Evolutionary conservation across 257 asterid species (phyloP).

Genomic region (Agastache rugosa): DNA sequence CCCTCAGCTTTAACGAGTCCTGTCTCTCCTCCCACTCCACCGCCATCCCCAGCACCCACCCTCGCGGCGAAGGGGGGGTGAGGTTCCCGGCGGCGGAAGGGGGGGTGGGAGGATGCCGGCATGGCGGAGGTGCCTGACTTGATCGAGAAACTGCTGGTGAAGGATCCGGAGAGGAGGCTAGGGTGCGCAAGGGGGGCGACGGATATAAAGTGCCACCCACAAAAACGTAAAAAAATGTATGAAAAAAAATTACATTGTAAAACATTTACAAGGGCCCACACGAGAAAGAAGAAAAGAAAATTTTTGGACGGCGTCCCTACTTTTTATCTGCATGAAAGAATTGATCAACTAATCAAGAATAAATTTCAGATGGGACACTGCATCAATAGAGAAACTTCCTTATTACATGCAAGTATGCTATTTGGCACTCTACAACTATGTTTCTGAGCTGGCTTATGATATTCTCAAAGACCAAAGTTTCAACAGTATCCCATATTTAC

Average conservation of each 20-base stretch:
- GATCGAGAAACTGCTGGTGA: constrained; percentile 73
- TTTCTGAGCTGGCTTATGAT: constrained; percentile 42
- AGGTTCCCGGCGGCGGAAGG: constrained; percentile 44
- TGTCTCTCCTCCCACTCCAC: constrained; percentile 51
- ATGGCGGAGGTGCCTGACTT: constrained; percentile 65
- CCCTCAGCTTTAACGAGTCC: constrained; percentile 80
- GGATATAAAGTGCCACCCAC: constrained; percentile 88
- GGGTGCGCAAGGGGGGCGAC: constrained; percentile 86
- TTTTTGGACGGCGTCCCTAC: no score
- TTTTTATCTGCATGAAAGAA: no score
- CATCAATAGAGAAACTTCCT: constrained; percentile 39
- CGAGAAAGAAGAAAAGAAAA: no score
- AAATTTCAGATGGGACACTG: constrained; percentile 43
- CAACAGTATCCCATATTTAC: constrained; percentile 30
- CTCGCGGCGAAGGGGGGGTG: constrained; percentile 55
- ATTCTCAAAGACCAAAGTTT: constrained; percentile 44
- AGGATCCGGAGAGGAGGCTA: constrained; percentile 73
- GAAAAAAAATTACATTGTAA: no score
- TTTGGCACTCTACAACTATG: constrained; percentile 42
- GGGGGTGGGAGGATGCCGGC: constrained; percentile 46
- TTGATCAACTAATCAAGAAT: no score
- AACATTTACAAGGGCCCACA: no score
- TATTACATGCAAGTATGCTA: constrained; percentile 49
- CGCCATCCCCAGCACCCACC: constrained; percentile 53
- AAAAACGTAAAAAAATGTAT: no score